A percentile compares a stretch with the other conserved stretches of the same genome.
Conservation (phyloP, 2,329 filamentous ascomycete genomes). For the Ophiocordyceps sinensis region DNA sequence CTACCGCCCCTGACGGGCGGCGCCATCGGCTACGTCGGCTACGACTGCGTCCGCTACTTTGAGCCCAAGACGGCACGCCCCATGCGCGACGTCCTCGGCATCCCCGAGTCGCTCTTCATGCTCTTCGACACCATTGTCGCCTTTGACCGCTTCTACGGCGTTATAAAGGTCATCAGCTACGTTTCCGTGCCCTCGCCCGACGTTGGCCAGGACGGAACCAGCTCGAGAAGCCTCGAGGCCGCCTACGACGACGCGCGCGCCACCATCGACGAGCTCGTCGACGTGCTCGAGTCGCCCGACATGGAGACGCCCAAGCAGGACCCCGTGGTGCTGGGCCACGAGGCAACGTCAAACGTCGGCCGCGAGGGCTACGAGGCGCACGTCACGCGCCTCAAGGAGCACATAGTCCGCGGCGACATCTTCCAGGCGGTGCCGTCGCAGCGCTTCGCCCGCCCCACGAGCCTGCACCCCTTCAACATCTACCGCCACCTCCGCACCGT, state of each 20-base stretch:
- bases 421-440: constrained; percentile 97
- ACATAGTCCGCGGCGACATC: constrained; percentile 85
- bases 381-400: constrained; percentile 72
- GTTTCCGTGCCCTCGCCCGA: constrained; percentile 50
- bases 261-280: constrained; percentile 52
- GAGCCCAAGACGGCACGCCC: constrained; percentile 89
- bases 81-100: constrained; percentile 73
- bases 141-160: constrained; percentile 87
- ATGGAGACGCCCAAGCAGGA: constrained; percentile 64
- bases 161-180: constrained; percentile 89
- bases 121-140: constrained; percentile 89
- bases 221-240: constrained; percentile 31
- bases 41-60: constrained; percentile 95
- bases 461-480: constrained; percentile 92
- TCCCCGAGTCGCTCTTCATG: constrained; percentile 95
- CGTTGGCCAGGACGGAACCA: constrained; percentile 8
- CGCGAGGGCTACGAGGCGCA: constrained; percentile 80
- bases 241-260: constrained; percentile 52
- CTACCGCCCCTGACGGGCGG: constrained; percentile 82
- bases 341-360: constrained; percentile 88
- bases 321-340: constrained; percentile 55
- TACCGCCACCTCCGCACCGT: constrained; percentile 94
- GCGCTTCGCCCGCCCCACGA: constrained; percentile 77
- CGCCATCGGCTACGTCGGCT: constrained; percentile 91
- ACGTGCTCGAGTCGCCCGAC: constrained; percentile 57